phyloP scores from a whole-genome alignment of 805 yeast genomes.

The Zygoascus tannicola region DNA sequence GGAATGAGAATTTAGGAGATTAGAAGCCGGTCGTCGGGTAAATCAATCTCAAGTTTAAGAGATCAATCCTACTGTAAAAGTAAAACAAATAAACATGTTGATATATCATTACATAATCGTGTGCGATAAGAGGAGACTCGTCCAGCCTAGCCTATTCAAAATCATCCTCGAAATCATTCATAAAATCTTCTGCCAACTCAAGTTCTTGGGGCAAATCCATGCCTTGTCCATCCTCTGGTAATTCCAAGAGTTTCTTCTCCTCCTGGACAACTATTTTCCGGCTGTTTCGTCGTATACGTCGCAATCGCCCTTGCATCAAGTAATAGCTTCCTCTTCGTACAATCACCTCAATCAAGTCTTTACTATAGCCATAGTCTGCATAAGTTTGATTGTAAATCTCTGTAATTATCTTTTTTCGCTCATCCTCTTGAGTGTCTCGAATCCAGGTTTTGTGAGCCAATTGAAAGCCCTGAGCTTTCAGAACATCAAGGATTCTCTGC shows the following conservation, averaged over 20 bases:
- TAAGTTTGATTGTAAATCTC: conserved; percentile 41
- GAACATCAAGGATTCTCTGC: conserved; percentile 29
- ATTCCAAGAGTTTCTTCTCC: no score
- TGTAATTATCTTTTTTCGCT: conserved; percentile 41
- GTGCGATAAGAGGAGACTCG: no score
- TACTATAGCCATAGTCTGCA: conserved; percentile 42
- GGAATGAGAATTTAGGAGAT: no score
- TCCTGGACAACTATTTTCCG: conserved; percentile 1
- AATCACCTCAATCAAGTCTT: conserved; percentile 54
- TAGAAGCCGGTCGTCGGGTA: no score
- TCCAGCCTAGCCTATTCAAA: no score
- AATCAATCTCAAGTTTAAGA: no score
- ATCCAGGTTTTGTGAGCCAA: conserved; percentile 79
- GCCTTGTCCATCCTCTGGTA: no score
- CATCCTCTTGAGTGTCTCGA: conserved; percentile 54
- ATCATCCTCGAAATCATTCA: neutral
- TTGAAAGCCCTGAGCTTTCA: conserved; percentile 51
- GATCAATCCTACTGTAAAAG: no score
- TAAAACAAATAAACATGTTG: no score
- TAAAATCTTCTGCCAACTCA: neutral
- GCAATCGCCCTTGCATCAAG: conserved; percentile 66
- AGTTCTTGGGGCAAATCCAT: no score
- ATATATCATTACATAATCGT: no score
- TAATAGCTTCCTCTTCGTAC: conserved; percentile 75
- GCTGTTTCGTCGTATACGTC: conserved; percentile 48